phyloP scores from a whole-genome alignment of 73 alveolate genomes.

The Blepharisma stoltei region DNA sequence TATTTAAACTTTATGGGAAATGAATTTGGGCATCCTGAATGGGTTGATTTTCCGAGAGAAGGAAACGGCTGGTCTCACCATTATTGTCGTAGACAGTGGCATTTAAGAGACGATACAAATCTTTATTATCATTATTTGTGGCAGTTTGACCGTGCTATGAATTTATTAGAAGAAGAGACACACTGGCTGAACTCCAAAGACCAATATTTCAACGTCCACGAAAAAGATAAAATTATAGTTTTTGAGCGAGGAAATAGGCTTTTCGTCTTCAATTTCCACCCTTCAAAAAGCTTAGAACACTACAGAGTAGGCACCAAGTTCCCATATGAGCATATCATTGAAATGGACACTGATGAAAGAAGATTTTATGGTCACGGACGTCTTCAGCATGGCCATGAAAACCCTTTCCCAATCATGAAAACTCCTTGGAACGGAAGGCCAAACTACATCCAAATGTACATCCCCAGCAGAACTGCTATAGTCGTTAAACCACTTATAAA shows the following conservation, averaged over 20 bases:
- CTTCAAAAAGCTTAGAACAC: slow-evolving; percentile 73
- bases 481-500: slow-evolving; percentile 44
- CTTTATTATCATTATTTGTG: slow-evolving; percentile 70
- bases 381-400: slow-evolving; percentile 73
- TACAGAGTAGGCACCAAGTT: slow-evolving; percentile 87
- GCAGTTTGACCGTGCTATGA: slow-evolving; percentile 83
- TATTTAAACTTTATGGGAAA: slow-evolving; percentile 97
- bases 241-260: slow-evolving; percentile 91
- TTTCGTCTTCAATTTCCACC: slow-evolving; percentile 98
- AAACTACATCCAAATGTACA: slow-evolving; percentile 69
- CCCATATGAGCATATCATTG: slow-evolving; percentile 81
- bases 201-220: slow-evolving; percentile 80
- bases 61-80: slow-evolving; percentile 95
- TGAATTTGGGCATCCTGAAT: slow-evolving; percentile 99
- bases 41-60: slow-evolving; percentile 99
- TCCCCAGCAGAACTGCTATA: slow-evolving; percentile 86
- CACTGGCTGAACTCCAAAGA: slow-evolving; percentile 67
- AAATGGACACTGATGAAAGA: slow-evolving; percentile 91
- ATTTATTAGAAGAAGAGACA: slow-evolving; percentile 43
- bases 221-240: slow-evolving; percentile 82
- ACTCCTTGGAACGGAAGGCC: slow-evolving; percentile 76
- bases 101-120: slow-evolving; percentile 76
- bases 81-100: slow-evolving; percentile 96
- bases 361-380: slow-evolving; percentile 92
- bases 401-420: slow-evolving; percentile 71